Conservation (phyloP, 2,329 filamentous ascomycete species). For the Cercospora janseana region DNA sequence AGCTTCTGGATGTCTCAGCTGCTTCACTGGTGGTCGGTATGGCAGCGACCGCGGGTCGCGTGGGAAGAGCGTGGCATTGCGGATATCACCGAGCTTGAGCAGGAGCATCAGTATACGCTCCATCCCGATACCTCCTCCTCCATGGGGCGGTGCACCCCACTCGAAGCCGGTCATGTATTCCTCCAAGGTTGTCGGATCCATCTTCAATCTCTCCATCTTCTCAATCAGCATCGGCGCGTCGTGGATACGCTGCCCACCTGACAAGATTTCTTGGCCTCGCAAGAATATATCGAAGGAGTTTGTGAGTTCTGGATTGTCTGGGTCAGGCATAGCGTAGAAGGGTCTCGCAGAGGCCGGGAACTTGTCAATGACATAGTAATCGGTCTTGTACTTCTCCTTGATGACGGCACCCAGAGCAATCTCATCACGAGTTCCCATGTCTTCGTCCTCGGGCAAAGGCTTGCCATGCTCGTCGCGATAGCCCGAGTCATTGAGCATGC, state of each 20-base stretch:
- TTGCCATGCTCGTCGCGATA: slow-evolving; percentile 77
- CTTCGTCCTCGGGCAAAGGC: slow-evolving; percentile 67
- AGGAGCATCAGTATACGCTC: slow-evolving; percentile 86
- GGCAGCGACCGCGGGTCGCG: slow-evolving; percentile 87
- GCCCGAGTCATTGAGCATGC: slow-evolving; percentile 75
- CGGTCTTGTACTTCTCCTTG: slow-evolving; percentile 80
- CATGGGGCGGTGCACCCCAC: slow-evolving; percentile 84
- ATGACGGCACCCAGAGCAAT: slow-evolving; percentile 80
- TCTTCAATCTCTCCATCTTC: slow-evolving; percentile 72
- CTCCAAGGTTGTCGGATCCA: slow-evolving; percentile 79
- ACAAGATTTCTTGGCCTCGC: slow-evolving; percentile 87
- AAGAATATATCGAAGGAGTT: slow-evolving; percentile 97
- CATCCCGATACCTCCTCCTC: slow-evolving; percentile 83
- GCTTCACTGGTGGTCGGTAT: slow-evolving; percentile 58
- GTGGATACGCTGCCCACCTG: slow-evolving; percentile 90
- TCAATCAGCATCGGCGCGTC: slow-evolving; percentile 70
- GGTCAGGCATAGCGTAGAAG: slow-evolving; percentile 87
- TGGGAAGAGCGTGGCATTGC: slow-evolving; percentile 81
- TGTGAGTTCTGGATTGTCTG: slow-evolving; percentile 68
- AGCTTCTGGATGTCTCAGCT: slow-evolving; percentile 81
- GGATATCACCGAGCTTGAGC: slow-evolving; percentile 82
- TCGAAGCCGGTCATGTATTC: slow-evolving; percentile 88
- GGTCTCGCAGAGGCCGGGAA: slow-evolving; percentile 81
- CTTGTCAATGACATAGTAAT: slow-evolving; percentile 93
- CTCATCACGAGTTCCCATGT: slow-evolving; percentile 81